Percentiles rank a stretch among this genome's conserved stretches.
These are phyloP conservation scores for Fonsecaea multimorphosa DNA, from an alignment of 2,329 filamentous ascomycete genomes.

Conservation along the genomic window DNA sequence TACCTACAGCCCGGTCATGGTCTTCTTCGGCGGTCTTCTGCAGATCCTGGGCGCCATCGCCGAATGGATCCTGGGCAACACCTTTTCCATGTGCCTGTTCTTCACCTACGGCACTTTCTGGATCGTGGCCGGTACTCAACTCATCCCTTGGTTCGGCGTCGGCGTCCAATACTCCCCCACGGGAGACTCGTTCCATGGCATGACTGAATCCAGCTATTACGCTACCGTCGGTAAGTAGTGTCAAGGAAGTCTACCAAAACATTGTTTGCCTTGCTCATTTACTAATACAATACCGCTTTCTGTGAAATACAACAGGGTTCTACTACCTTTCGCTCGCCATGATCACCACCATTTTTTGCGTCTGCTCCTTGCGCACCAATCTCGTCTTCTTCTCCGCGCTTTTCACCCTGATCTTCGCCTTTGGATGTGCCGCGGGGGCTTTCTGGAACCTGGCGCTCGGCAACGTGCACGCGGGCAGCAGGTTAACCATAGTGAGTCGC, in stretches of 20 bases:
- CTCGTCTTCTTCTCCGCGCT: slow-evolving; percentile 62
- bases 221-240: slow-evolving; percentile 25
- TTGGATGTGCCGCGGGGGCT: slow-evolving; percentile 20
- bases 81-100: slow-evolving; percentile 64
- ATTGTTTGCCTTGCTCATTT: neutral
- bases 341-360: slow-evolving; percentile 22
- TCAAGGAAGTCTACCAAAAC: neutral
- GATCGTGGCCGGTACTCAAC: slow-evolving; percentile 40
- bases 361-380: slow-evolving; percentile 69
- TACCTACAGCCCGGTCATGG: slow-evolving; percentile 41
- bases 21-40: slow-evolving; percentile 43
- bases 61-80: slow-evolving; percentile 49
- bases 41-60: slow-evolving; percentile 42
- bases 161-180: slow-evolving; percentile 21
- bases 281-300: neutral
- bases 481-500: slow-evolving; percentile 21
- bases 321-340: slow-evolving; percentile 26
- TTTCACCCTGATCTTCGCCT: slow-evolving; percentile 26
- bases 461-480: slow-evolving; percentile 12
- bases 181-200: slow-evolving; percentile 16
- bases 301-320: slow-evolving; percentile 23
- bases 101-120: slow-evolving; percentile 57
- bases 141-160: slow-evolving; percentile 23
- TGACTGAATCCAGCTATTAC: slow-evolving; percentile 23
- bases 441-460: slow-evolving; percentile 26